Evolutionary conservation across 176 grass and related monocot genomes (phyloP).

Genomic region (Calamus simplicifolius): DNA sequence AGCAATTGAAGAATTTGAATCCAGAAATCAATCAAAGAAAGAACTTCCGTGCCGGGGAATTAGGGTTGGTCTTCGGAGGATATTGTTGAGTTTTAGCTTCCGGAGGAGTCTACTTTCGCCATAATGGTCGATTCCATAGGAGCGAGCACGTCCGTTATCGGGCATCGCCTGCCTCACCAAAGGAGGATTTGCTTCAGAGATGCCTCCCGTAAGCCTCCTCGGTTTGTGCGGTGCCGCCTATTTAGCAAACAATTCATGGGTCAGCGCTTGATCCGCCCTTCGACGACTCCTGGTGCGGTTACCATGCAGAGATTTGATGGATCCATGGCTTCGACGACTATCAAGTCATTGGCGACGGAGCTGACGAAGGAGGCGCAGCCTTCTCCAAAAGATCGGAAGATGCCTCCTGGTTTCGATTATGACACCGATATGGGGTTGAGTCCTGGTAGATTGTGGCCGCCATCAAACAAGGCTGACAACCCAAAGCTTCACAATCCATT

Average conservation of each 20-base stretch:
- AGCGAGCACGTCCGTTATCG: conserved; percentile 66
- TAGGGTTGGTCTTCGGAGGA: too few relatives aligned
- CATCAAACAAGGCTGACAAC: conserved; percentile 58
- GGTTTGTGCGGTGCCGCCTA: conserved; percentile 33
- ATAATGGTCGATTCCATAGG: conserved; percentile 54
- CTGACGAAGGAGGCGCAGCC: conserved; percentile 51
- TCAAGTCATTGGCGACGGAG: conserved; percentile 46
- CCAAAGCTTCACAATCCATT: conserved; percentile 74
- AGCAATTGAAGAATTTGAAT: too few relatives aligned
- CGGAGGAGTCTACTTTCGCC: neutral
- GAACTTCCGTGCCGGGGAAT: too few relatives aligned
- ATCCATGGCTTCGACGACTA: conserved; percentile 26
- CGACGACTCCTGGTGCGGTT: conserved; percentile 12
- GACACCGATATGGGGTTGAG: conserved; percentile 30
- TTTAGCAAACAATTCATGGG: conserved; percentile 6
- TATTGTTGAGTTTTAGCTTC: too few relatives aligned
- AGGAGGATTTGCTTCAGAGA: conserved; percentile 19
- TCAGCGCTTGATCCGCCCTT: conserved; percentile 10
- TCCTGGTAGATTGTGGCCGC: conserved; percentile 47
- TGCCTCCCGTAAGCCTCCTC: conserved; percentile 17
- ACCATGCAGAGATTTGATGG: conserved; percentile 8
- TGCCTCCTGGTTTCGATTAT: conserved; percentile 34
- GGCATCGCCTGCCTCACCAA: conserved; percentile 44
- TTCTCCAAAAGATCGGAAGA: conserved; percentile 26
- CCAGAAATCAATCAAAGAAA: too few relatives aligned